Evolutionary conservation across 2,329 filamentous ascomycete species (phyloP), one percentile per base, ranked within the genome.

Genomic region (Elsinoe ampelina): DNA sequence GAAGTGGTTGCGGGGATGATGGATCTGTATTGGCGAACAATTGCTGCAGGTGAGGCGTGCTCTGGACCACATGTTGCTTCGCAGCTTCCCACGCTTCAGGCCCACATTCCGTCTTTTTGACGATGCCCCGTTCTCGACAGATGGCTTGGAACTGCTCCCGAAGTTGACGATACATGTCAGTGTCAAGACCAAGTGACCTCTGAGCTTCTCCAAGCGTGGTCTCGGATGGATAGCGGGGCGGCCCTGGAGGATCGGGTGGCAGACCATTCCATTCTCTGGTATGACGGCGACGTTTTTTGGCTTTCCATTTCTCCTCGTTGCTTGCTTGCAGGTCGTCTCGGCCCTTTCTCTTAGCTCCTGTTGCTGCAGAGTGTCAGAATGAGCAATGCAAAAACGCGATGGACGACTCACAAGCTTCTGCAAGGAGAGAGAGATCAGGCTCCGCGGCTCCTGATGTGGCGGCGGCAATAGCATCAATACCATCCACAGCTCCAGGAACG

Each of bases 141-240:
- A 93, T 87, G 8, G 72, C 72, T 63, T 85, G 80, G 61, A 90
- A 93, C 26, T 80, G 78, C 50, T 82, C 76, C 30, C 88, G 80
- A 13, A 89, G 69, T 58, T 80, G 72, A 32, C 77, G 77, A 67
- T 93, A 93, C 41, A 80, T 72, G 1, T 75, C 69, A 50, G 78
- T 80, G 64, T 86, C 80, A 34, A 95, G 74, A 36, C 73, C 75
- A 26, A 95, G 74, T 58, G 84, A 85, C 11, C 77, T 77, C 65
- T 89, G 88, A 65, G 85, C 85, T 70, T 92, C 86, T 61, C 88
- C 85, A 58, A 93, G 80, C 0, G 87, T 91, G 11, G 86, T 91
- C 69, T 93, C 88, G 0, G 87, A 92, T 1, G 86, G 86, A 61
- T 89, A 93, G 19, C 88, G 81, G 12, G 85, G 83, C 17, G 84